Base-by-base conservation (phyloP, 2,329 filamentous ascomycete genomes). In the Intubia oerlemansii region DNA sequence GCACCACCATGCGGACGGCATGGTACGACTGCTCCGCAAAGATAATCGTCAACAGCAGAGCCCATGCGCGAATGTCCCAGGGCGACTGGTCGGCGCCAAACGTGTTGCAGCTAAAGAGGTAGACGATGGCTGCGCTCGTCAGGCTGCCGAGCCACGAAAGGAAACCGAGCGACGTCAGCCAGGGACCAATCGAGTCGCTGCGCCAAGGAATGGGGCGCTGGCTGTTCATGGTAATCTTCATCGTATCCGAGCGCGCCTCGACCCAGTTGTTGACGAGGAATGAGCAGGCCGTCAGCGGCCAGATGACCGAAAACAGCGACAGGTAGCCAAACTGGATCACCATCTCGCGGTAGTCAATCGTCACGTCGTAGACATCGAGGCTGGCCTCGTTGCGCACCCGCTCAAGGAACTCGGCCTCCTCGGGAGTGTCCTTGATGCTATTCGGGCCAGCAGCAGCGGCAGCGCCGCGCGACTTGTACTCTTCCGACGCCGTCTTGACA, bases 231-330 rank as follows among this genome's bases (percentile, higher is more conserved):
- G 82, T 82, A 41, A 95, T 91, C 50, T 98, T 98, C 53, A 92
- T 65, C 3, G 40, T 84, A 45, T 98, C 88, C 1, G 80, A 80
- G 24, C 88, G 77, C 22, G 95, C 65, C 47, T 95, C 88, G 32
- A 98, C 56, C 82, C 85, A 95, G 53, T 95, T 90, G 54, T 95
- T 95, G 49, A 88, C 56, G 10, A 95, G 55, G 54, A 95, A 95
- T 2, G 77, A 85, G 32, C 81, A 62, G 2, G 77, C 74, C 0
- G 85, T 84, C n/a, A 95, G 57, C 0, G 88, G 88, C 88, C 88
- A 98, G 31, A 92, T 71, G 3, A 88, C 78, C 0, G 80, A 88
- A 49, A 95, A 95, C 8, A 95, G 62, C 0, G 78, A 75, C 1
- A 98, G 61, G 46, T 93, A 95, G 17, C 84, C 67, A 40, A 71